Evolutionary conservation across 2,329 filamentous ascomycete genomes (phyloP).

Genomic region (Pezicula neosporulosa): DNA sequence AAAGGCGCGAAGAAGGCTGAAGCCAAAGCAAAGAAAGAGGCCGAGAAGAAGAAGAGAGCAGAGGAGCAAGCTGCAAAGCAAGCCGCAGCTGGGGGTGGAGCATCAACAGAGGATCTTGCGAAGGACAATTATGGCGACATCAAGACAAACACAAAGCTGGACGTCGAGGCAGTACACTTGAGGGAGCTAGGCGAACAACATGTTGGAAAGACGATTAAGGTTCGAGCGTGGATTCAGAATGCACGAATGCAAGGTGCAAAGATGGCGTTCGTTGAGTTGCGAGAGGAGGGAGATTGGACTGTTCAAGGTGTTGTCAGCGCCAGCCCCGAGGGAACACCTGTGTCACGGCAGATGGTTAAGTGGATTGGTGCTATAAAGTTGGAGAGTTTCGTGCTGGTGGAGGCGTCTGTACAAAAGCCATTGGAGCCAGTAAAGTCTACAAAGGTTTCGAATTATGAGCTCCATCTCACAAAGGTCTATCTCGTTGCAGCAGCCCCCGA

Average conservation of each 20-base stretch:
- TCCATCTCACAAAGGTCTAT: conserved; percentile 85
- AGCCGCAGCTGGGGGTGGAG: conserved; percentile 61
- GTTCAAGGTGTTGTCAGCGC: conserved; percentile 79
- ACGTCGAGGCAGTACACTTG: conserved; percentile 55
- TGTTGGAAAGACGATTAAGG: conserved; percentile 66
- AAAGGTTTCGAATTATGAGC: conserved; percentile 73
- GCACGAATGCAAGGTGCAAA: conserved; percentile 85
- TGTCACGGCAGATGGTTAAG: conserved; percentile 91
- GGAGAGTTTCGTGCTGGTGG: conserved; percentile 80
- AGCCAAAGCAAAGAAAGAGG: conserved; percentile 84
- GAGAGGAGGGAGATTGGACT: conserved; percentile 69
- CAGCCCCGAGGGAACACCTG: conserved; percentile 56
- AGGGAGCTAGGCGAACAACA: conserved; percentile 60
- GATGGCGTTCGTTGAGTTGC: conserved; percentile 84
- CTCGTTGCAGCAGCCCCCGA: conserved; percentile 63
- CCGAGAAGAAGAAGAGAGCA: conserved; percentile 68
- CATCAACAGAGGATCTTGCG: conserved; percentile 59
- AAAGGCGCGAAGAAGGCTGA: conserved; percentile 83
- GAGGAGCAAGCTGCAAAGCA: conserved; percentile 68
- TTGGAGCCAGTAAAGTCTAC: conserved; percentile 87
- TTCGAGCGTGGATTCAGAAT: conserved; percentile 84
- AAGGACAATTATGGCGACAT: conserved; percentile 79
- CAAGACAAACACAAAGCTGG: conserved; percentile 52
- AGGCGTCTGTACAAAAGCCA: conserved; percentile 77
- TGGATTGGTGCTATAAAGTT: conserved; percentile 72